phyloP scores from a whole-genome alignment of 1,284 basidiomycete genomes.

The Boletus hoseneyae region DNA sequence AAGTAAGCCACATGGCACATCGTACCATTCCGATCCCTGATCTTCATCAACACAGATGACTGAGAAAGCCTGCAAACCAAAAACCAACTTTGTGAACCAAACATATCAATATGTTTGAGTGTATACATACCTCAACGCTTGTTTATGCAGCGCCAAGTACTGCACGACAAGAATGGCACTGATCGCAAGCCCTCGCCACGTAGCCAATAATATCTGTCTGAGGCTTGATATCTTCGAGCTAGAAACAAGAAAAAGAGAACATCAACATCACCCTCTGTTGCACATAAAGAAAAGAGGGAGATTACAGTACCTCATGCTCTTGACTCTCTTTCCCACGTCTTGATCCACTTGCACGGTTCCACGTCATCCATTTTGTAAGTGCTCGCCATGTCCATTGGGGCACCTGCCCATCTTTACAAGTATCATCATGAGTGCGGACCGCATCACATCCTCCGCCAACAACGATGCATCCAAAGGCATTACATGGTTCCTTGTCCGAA shows the following conservation, averaged over 20 bases:
- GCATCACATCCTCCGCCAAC: constrained; percentile 45
- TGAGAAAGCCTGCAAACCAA: constrained; percentile 17
- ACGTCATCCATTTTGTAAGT: constrained; percentile 58
- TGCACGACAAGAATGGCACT: constrained; percentile 61
- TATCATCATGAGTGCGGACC: constrained; percentile 63
- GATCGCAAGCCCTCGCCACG: constrained; percentile 71
- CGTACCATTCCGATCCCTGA: constrained; percentile 46
- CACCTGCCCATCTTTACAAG: constrained; percentile 64
- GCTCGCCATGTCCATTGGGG: constrained; percentile 68
- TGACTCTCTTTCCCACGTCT: constrained; percentile 23
- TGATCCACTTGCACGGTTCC: constrained; percentile 26
- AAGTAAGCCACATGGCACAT: constrained; percentile 43
- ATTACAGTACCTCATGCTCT: constrained; percentile 19
- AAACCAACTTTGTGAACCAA: background rate
- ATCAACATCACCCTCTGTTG: background rate
- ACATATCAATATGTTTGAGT: background rate
- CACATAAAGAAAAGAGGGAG: background rate
- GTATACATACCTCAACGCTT: constrained; percentile 45
- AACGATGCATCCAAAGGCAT: constrained; percentile 35
- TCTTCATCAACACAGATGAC: constrained; percentile 40
- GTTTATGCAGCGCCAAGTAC: constrained; percentile 51
- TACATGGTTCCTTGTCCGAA: constrained; percentile 54
- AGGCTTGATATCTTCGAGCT: constrained; percentile 48
- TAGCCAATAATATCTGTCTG: constrained; percentile 65
- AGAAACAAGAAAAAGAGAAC: background rate